Base-by-base conservation (phyloP, 2,329 filamentous ascomycete genomes). In the Colletotrichum musicola region DNA sequence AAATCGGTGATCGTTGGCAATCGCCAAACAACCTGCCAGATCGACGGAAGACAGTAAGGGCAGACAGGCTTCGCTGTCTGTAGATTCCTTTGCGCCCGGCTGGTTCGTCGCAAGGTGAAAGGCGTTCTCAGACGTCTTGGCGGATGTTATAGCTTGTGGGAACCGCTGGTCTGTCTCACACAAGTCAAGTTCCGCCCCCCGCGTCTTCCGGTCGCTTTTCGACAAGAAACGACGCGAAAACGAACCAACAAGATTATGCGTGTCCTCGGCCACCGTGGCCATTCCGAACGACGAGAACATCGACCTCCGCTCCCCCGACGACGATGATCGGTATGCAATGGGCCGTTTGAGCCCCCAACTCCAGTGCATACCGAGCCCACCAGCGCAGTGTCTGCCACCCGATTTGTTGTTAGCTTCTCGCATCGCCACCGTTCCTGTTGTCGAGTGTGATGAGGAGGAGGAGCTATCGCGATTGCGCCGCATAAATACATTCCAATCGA, bases 41-140 rank as follows among this genome's bases (percentile, higher is more conserved):
- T 56, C 65, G 62, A 49, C 22, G 22, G 22, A 25, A 25, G 30
- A 35, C 30, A 35, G 30, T 7, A 35, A 35, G 30, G 9, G 7
- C 30, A 35, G 30, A 35, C 30, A 35, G 7, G n/a, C 38, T 20
- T 14, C 27, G 16, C 27, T 47, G 44, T 49, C 27, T 47, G 44
- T 49, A 10, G 10, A 12, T 9, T 10, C 42, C 22, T 25, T 14
- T 53, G 27, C 35, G 6, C 44, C 44, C 30, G 18, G 66, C 65
- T 65, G 18, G 66, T 69, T 69, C 62, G 22, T 69, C 66, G 62
- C 50, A 69, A 51, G 10, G 50, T 44, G 18, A 30, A n/a, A 42
- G 4, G 10, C 12, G 49, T 40, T 51, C 40, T 42, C 54, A 53
- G 13, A 49, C 12, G 38, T 18, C 30, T 16, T 27, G 16, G 22